Base-by-base conservation (phyloP, 106 monocot genomes). In the Xerophyta viscosa region DNA sequence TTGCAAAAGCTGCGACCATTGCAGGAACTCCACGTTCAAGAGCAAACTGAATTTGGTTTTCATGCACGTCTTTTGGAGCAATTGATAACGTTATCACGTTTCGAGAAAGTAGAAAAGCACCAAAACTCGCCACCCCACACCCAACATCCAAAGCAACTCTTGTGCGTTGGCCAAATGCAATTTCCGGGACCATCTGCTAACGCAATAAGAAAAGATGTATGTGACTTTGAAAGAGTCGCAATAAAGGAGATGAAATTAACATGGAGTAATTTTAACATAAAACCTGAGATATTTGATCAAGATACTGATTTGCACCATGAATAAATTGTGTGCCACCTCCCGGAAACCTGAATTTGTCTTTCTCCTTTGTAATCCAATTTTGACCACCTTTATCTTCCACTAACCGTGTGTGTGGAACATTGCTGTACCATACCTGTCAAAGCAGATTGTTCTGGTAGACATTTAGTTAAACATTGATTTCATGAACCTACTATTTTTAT, bases 31-130 rank as follows among this genome's bases (percentile, higher is more conserved):
- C 83, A 65, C 87, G 92, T 37, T 93, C 92, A 41, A 93, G 87
- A 62, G 87, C 92, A 83, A 93, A 87, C 57, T 87, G 92, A 68
- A 93, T 87, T 33, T 93, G 87, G 61, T 93, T 92, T 52, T 87
- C 87, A 60, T 92, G 92, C 33, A 83, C 77, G 69, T 93, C 87
- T 69, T 87, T 93, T 39, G 92, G 92, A 39, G 92, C 92, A 52
- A 87, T 71, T 19, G 92, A 93, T 55, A 93, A 39, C 37, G 92
- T 87, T 37, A 72, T 48, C 46, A 93, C 92, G 62, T 93, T 69
- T 6, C 80, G 49, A 61, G 83, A 74, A 46, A 93, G 56, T 39
- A 93, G 64, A 69, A 80, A 77, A 43, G 92, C 87, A 47, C 92
- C 87, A 64, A 93, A 93, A 68, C 92, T 93, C 44, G 92, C 92